Evolutionary conservation across 192 early-diverging fungal genomes (phyloP), one percentile per base, ranked within the genome.

Genomic region (Rhizophlyctis rosea): DNA sequence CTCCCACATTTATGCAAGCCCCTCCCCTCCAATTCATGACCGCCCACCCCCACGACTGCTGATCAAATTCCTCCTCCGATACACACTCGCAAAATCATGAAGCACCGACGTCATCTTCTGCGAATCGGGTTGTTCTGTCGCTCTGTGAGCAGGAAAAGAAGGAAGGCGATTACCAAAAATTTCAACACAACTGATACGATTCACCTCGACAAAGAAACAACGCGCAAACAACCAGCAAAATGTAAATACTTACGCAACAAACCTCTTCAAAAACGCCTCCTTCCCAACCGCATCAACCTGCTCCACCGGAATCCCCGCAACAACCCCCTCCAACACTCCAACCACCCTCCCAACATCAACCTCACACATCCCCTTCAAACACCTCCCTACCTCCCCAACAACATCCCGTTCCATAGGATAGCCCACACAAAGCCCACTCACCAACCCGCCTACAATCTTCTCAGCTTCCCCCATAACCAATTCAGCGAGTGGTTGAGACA

Each of bases 331-430:
- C 59, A 86, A 72, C 79, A 81, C 86, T 54, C 74, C 58, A 23
- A 60, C 30, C 34, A 75, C 63, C 29, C 86, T 76, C 4, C 65
- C 66, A 9, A 79, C 83, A 0, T 75, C 71, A 16, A 78, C 59
- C 65, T 81, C 74, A 1, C 68, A 55, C 59, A 85, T 44, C 0
- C 61, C 62, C 61, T 74, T 78, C 48, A 86, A 64, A 31, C 78
- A 56, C n/a, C 66, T 69, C 11, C 77, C 81, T 3, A 81, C 82
- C 50, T 88, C 86, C 2, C 50, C 54, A 27, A 85, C 57, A 16
- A 86, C 54, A 30, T 84, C 84, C 36, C 76, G 63, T 1, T 86
- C 84, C 34, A 76, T 59, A 3, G 79, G 78, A 62, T 85, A 86
- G 4, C 51, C 71, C 53, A 76, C 71, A 0, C 86, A 68, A 29